phyloP scores from a whole-genome alignment of 345 rosid species.

The Citropsis articulata region DNA sequence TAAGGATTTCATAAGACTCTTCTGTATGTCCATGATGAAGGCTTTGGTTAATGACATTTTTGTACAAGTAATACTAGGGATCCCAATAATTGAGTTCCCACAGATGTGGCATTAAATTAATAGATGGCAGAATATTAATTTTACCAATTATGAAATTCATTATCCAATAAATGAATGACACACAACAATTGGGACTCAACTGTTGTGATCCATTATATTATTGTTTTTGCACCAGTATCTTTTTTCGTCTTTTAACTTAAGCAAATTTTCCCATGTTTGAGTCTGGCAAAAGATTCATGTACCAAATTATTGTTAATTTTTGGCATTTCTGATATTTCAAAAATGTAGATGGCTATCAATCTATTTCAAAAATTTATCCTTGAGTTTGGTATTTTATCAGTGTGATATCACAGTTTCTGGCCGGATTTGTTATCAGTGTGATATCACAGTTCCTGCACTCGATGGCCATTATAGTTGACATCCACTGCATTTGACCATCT shows the following conservation, averaged over 20 bases:
- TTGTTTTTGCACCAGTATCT: not conserved
- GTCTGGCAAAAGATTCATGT: not conserved
- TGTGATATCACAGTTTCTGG: too few relatives aligned
- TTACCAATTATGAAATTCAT: too few relatives aligned
- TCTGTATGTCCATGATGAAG: not conserved
- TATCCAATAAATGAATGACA: too few relatives aligned
- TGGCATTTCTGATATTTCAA: not conserved
- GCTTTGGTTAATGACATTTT: not conserved
- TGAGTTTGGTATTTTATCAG: not conserved
- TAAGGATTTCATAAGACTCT: not conserved
- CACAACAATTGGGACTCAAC: too few relatives aligned
- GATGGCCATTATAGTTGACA: not conserved
- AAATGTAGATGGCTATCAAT: not conserved
- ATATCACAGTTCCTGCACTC: not conserved
- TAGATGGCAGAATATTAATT: too few relatives aligned
- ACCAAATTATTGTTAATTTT: not conserved
- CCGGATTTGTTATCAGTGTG: too few relatives aligned
- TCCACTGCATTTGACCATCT: not conserved
- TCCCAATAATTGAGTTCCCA: too few relatives aligned
- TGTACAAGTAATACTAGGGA: too few relatives aligned
- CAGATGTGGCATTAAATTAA: too few relatives aligned
- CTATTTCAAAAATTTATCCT: not conserved
- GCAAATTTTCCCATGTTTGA: not conserved
- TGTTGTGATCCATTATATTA: too few relatives aligned
- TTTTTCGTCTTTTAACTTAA: not conserved